Conservation (phyloP, 345 rosid species). For the Microcos paniculata region DNA sequence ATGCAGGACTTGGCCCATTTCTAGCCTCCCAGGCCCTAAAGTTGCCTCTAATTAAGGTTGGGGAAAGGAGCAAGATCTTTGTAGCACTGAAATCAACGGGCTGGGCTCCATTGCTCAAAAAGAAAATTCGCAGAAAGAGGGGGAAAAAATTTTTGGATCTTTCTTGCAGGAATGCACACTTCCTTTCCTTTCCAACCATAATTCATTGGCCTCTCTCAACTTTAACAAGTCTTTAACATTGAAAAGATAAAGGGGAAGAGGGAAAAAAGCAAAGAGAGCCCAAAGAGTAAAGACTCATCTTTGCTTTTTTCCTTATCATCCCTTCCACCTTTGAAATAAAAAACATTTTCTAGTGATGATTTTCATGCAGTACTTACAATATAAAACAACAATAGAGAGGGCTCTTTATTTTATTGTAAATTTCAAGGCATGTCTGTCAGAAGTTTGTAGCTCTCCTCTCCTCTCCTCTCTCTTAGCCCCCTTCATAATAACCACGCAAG, state of each 20-base stretch:
- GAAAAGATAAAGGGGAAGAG: constrained; percentile 9
- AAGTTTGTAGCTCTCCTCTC: constrained; percentile 12
- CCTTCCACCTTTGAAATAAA: constrained; percentile 33
- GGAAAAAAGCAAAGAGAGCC: constrained; percentile 21
- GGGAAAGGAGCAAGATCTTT: background rate
- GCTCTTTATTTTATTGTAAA: constrained; percentile 25
- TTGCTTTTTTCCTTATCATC: constrained; percentile 22
- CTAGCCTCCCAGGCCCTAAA: background rate
- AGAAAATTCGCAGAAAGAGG: constrained; percentile 10
- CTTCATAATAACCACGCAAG: constrained; percentile 8
- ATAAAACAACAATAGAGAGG: constrained; percentile 7
- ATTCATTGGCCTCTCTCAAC: constrained; percentile 23
- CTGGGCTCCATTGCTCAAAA: constrained; percentile 20
- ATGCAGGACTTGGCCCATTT: background rate
- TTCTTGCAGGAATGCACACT: constrained; percentile 16
- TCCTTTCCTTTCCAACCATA: constrained; percentile 23
- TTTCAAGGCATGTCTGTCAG: constrained; percentile 47
- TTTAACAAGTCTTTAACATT: constrained; percentile 37
- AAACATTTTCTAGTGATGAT: constrained; percentile 41
- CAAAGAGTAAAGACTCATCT: constrained; percentile 30
- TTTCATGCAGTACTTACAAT: constrained; percentile 42
- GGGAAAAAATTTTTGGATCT: background rate
- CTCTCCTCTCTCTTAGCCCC: constrained; percentile 6
- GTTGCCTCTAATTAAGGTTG: background rate
- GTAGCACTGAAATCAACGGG: constrained; percentile 31